Base-by-base conservation (phyloP, 2,329 filamentous ascomycete species). In the Didymella exigua region DNA sequence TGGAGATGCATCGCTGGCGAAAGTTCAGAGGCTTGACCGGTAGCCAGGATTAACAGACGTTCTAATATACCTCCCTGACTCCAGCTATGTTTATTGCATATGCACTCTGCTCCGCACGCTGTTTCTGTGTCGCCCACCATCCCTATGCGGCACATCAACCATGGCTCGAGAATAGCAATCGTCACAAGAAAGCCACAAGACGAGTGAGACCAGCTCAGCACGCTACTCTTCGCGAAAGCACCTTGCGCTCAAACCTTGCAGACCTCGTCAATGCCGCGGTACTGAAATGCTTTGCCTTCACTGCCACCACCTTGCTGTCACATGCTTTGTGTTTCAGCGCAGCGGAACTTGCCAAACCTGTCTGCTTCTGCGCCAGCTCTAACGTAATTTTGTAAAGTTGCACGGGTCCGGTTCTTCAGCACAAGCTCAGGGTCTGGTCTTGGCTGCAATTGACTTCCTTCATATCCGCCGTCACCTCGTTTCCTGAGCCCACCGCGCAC, bases 391-490 rank as follows among this genome's bases (percentile, higher is more conserved):
- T 36, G 41, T 34, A 7, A 27, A 1, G 33, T 29, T 27, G 27
- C 42, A 29, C 11, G 26, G 11, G 11, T 11, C 24, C 16, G 24
- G n/a, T 18, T 42, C 23, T 42, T n/a, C n/a, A 14, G 10, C n/a
- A 14, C n/a, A n/a, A 45, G 29, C n/a, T 10, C 42, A 47, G 49
- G 49, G 44, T 42, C 27, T 34, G 19, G 43, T 24, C 27, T 51
- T 50, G 38, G 47, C 48, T 47, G 18, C 52, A 13, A 37, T 49
- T 29, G 21, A 26, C 29, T 13, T 2, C 34, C 42, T 46, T 36
- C 30, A 48, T 48, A 54, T 10, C n/a, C n/a, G 38, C 44, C 9
- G 50, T 54, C 50, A 54, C 50, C 50, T 49, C 33, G 31, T 49
- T 48, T 49, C 21, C 34, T 34, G 16, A 4, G 8, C 13, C 21